These are phyloP conservation scores for Ascoidea asiatica DNA, from an alignment of 805 yeast species.

Conservation along the genomic window DNA sequence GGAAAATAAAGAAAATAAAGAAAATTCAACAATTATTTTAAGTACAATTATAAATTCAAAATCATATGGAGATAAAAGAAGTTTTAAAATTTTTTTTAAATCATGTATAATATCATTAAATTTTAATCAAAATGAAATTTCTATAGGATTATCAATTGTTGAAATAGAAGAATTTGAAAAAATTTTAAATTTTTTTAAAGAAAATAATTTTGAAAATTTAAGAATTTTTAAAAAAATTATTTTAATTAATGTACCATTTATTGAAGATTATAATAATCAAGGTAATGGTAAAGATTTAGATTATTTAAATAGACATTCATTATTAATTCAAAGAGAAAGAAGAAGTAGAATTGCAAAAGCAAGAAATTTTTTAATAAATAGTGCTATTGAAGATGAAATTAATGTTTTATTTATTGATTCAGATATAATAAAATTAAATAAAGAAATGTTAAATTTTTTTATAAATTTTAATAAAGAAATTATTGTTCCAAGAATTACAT, in stretches of 20 bases:
- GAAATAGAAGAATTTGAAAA: constrained; percentile 5
- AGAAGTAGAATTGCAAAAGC: constrained; percentile 17
- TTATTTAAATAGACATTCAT: constrained; percentile 13
- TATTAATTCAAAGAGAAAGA: constrained; percentile 17
- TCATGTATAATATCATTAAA: no score
- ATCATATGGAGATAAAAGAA: no score
- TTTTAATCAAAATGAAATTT: no score
- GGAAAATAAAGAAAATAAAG: no score
- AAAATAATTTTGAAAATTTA: no score
- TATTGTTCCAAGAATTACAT: constrained; percentile 19
- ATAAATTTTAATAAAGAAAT: constrained; percentile 16
- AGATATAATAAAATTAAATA: constrained; percentile 16
- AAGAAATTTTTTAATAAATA: constrained; percentile 16
- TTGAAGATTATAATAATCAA: no score
- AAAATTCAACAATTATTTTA: no score
- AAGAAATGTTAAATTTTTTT: constrained; percentile 15
- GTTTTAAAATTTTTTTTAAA: no score
- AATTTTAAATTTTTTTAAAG: constrained; percentile 6
- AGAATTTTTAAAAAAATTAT: constrained; percentile 10
- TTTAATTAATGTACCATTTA: constrained; percentile 12
- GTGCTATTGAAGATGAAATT: constrained; percentile 15
- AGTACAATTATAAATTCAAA: no score
- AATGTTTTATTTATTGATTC: constrained; percentile 19
- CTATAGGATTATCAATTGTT: no score
- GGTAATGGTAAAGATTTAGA: constrained; percentile 6